These are phyloP conservation scores for Porphyra umbilicalis DNA, from an alignment of 31 red algal species.

Conservation along the genomic window DNA sequence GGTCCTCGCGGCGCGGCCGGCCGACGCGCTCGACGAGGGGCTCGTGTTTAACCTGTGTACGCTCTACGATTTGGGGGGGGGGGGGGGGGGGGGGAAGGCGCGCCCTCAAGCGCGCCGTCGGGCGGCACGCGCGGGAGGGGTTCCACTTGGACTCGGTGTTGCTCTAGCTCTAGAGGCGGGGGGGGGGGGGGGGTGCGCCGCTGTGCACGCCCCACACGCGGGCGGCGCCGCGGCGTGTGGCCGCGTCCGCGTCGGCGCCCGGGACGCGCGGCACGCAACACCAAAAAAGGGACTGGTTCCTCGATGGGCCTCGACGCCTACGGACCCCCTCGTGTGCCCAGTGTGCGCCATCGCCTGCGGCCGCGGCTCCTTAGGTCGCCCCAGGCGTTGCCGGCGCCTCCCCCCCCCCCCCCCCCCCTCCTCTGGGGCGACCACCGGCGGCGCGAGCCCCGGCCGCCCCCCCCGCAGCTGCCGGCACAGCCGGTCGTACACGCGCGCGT, in stretches of 20 bases:
- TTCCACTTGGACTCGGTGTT: neutral
- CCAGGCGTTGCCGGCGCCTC: neutral
- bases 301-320: no score
- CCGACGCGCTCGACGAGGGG: slow-evolving; percentile 54
- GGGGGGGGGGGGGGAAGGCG: neutral
- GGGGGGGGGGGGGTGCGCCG: neutral
- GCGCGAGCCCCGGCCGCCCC: neutral
- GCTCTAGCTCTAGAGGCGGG: neutral
- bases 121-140: neutral
- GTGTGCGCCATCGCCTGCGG: no score
- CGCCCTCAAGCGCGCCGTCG: neutral
- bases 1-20: slow-evolving; percentile 6
- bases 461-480: slow-evolving; percentile 32
- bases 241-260: no score
- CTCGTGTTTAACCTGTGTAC: slow-evolving; percentile 43
- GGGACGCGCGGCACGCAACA: no score
- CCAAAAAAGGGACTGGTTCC: no score
- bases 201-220: neutral
- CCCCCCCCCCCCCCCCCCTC: neutral
- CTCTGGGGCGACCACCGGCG: neutral
- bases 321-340: no score
- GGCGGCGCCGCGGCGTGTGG: neutral
- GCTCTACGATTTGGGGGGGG: slow-evolving; percentile 42
- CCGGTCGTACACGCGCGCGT: slow-evolving; percentile 50
- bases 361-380: no score